Percentiles rank a stretch among this genome's conserved stretches.
Evolutionary conservation across 805 yeast species (phyloP).

Genomic region (Starmerella apicola): DNA sequence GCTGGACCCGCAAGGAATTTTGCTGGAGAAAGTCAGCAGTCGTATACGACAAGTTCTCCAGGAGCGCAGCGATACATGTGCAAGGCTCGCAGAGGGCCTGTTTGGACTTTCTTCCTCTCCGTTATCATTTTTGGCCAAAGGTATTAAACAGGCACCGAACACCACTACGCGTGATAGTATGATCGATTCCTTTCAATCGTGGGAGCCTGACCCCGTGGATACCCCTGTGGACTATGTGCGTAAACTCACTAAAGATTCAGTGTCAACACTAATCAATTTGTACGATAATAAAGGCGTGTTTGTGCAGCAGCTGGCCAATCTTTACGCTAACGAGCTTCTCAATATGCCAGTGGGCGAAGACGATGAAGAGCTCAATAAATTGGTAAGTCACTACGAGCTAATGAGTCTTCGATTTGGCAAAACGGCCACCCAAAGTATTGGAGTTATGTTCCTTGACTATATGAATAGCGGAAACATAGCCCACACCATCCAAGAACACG

Average conservation of each 20-base stretch:
- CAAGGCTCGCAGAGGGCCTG: constrained; percentile 58
- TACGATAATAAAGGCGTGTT: constrained; percentile 59
- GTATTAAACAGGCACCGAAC: constrained; percentile 28
- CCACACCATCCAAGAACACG: constrained; percentile 15
- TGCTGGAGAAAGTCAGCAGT: constrained; percentile 62
- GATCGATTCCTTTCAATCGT: constrained; percentile 29
- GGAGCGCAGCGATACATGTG: constrained; percentile 61
- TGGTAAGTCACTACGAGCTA: constrained; percentile 38
- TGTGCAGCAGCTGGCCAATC: constrained; percentile 47
- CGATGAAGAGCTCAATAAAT: constrained; percentile 19
- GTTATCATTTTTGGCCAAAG: constrained; percentile 43
- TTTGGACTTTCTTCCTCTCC: constrained; percentile 34
- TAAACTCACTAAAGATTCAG: constrained; percentile 45
- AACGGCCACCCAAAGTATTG: constrained; percentile 52
- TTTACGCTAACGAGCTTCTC: constrained; percentile 49
- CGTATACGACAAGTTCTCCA: constrained; percentile 63
- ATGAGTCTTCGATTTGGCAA: constrained; percentile 56
- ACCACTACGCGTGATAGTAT: constrained; percentile 27
- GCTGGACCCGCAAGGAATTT: constrained; percentile 78
- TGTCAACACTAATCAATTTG: constrained; percentile 58
- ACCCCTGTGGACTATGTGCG: constrained; percentile 75
- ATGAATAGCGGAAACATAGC: constrained; percentile 32
- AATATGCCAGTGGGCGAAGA: constrained; percentile 2
- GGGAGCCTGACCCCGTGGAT: constrained; percentile 83
- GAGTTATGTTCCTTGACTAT: constrained; percentile 54